Percentiles rank a stretch among this genome's conserved stretches.
Evolutionary conservation across 2,329 filamentous ascomycete species (phyloP).

Genomic region (Arthrocladium fulminans): DNA sequence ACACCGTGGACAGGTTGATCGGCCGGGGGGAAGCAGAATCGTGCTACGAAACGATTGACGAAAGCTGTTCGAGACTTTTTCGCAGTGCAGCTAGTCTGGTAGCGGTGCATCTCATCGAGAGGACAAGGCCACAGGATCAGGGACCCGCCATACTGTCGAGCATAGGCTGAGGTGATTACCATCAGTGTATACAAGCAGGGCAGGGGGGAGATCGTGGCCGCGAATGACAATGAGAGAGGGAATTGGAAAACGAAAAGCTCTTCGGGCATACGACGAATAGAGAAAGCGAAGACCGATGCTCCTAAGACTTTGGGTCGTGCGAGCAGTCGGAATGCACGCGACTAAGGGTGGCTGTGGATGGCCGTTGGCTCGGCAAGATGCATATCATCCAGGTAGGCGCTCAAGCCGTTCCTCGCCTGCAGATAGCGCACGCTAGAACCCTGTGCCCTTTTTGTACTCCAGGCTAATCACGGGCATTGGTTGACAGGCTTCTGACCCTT

Average conservation of each 20-base stretch:
- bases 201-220: background rate
- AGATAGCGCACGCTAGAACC: too few species aligned
- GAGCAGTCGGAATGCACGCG: background rate
- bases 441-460: background rate
- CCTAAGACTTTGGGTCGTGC: background rate
- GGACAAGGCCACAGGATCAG: conserved; percentile 1
- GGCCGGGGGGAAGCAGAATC: background rate
- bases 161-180: background rate
- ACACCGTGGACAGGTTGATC: background rate
- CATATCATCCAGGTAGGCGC: conserved; percentile 10
- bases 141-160: background rate
- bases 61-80: conserved; percentile 7
- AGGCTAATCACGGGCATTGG: background rate
- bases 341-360: conserved; percentile 4
- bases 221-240: conserved; percentile 5
- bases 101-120: background rate
- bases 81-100: conserved; percentile 7
- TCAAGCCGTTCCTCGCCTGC: background rate
- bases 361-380: conserved; percentile 8
- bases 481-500: background rate
- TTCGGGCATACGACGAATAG: conserved; percentile 7
- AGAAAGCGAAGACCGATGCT: background rate
- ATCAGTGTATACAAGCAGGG: background rate
- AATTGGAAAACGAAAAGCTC: conserved; percentile 5
- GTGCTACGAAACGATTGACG: conserved; percentile 8